A percentile compares a stretch with the other conserved stretches of the same genome.
phyloP scores from a whole-genome alignment of 371 early-diverging fungal genomes.

The Zychaea mexicana region DNA sequence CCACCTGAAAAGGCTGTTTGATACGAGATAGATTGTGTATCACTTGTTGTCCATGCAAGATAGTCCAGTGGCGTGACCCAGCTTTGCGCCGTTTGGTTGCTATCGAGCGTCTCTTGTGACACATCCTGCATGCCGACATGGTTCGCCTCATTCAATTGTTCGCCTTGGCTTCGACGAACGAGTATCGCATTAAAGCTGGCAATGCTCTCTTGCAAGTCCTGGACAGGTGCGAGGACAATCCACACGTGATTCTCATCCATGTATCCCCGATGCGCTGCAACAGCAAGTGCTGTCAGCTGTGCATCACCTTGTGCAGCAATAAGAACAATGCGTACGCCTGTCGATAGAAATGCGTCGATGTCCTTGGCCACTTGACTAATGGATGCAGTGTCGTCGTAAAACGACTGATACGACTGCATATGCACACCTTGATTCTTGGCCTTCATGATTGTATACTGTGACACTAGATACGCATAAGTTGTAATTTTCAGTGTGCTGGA shows the following conservation, averaged over 20 bases:
- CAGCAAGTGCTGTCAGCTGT: slow-evolving; percentile 32
- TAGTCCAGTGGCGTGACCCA: slow-evolving; percentile 31
- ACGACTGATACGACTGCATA: slow-evolving; percentile 45
- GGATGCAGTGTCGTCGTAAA: slow-evolving; percentile 38
- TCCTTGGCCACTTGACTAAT: slow-evolving; percentile 1
- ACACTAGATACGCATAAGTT: slow-evolving; percentile 30
- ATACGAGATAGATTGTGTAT: slow-evolving; percentile 26
- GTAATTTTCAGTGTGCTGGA: background rate
- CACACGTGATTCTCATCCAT: slow-evolving; percentile 41
- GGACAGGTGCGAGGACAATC: slow-evolving; percentile 22
- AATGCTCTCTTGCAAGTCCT: slow-evolving; percentile 19
- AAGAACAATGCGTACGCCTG: slow-evolving; percentile 48
- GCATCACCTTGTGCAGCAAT: slow-evolving; percentile 53
- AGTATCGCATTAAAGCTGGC: slow-evolving; percentile 30
- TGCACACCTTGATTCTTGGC: slow-evolving; percentile 40
- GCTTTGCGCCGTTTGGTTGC: background rate
- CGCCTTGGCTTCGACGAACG: background rate
- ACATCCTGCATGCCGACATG: slow-evolving; percentile 1
- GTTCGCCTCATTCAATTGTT: slow-evolving; percentile 7
- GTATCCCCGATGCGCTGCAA: slow-evolving; percentile 42
- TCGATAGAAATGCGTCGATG: slow-evolving; percentile 32
- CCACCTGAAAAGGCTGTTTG: slow-evolving; percentile 47
- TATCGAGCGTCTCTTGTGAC: background rate
- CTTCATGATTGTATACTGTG: slow-evolving; percentile 44
- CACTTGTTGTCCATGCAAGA: slow-evolving; percentile 28